Evolutionary conservation across 768 basidiomycete species (phyloP).

Genomic region (Leccinum broughii): DNA sequence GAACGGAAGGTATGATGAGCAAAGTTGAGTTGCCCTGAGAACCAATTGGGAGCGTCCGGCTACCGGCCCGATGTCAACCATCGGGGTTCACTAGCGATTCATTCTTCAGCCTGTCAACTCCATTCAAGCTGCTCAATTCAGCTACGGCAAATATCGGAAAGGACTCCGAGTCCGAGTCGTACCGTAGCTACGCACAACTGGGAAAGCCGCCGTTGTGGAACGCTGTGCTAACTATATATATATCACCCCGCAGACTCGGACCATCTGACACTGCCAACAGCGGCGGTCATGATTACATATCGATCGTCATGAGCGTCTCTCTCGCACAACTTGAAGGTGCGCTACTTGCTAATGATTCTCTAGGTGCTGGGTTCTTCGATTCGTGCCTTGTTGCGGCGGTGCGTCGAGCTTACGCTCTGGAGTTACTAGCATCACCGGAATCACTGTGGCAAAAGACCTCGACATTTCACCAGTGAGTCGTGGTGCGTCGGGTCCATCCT

Average conservation of each 20-base stretch:
- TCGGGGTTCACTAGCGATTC: background rate
- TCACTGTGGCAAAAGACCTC: slow-evolving; percentile 7
- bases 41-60: background rate
- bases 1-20: background rate
- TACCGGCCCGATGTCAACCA: background rate
- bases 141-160: background rate
- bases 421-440: background rate
- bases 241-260: background rate
- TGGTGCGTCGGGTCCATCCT: slow-evolving; percentile 33
- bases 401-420: background rate
- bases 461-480: slow-evolving; percentile 44
- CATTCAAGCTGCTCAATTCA: background rate
- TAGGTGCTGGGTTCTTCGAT: background rate
- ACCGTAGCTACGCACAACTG: background rate
- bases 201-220: background rate
- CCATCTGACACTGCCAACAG: background rate
- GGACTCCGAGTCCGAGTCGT: background rate
- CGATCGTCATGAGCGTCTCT: background rate
- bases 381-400: background rate
- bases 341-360: background rate
- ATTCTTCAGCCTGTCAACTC: background rate
- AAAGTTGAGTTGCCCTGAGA: background rate
- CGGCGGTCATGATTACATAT: background rate
- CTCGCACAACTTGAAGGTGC: background rate
- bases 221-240: slow-evolving; percentile 2